Conservation (phyloP, 805 yeast genomes). For the Ogataea nonfermentans region DNA sequence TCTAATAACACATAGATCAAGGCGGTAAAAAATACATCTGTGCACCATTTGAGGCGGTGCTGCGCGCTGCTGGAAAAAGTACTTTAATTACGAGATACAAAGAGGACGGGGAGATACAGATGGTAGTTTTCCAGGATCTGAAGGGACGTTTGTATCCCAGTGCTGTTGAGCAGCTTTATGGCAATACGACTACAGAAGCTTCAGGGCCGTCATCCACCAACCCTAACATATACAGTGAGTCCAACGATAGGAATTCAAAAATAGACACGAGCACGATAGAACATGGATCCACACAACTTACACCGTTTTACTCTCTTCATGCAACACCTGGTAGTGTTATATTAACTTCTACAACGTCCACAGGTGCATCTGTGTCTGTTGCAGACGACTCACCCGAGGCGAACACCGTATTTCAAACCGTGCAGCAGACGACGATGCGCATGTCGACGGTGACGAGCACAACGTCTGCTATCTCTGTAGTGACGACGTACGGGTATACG, state of each 20-base stretch:
- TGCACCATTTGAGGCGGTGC: no score
- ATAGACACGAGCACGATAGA: not conserved
- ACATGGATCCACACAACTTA: no score
- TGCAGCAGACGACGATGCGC: no score
- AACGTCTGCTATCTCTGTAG: slow-evolving; percentile 1
- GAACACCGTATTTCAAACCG: no score
- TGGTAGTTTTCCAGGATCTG: slow-evolving; percentile 14
- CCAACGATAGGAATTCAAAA: not conserved
- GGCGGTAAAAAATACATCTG: no score
- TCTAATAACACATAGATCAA: no score
- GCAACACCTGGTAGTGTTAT: no score
- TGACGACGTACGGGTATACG: slow-evolving; percentile 25
- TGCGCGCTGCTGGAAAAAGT: no score
- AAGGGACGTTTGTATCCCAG: slow-evolving; percentile 12
- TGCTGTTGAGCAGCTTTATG: slow-evolving; percentile 10
- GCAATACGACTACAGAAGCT: slow-evolving; percentile 10
- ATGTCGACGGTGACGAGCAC: not conserved
- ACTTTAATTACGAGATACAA: not conserved
- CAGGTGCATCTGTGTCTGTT: no score
- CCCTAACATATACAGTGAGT: not conserved
- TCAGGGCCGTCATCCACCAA: slow-evolving; percentile 1
- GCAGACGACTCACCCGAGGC: no score
- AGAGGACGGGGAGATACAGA: slow-evolving; percentile 1
- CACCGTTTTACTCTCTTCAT: no score
- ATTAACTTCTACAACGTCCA: no score